Evolutionary conservation across 805 yeast species (phyloP), one percentile per base, ranked within the genome.

Genomic region (Pichia pseudocactophila): DNA sequence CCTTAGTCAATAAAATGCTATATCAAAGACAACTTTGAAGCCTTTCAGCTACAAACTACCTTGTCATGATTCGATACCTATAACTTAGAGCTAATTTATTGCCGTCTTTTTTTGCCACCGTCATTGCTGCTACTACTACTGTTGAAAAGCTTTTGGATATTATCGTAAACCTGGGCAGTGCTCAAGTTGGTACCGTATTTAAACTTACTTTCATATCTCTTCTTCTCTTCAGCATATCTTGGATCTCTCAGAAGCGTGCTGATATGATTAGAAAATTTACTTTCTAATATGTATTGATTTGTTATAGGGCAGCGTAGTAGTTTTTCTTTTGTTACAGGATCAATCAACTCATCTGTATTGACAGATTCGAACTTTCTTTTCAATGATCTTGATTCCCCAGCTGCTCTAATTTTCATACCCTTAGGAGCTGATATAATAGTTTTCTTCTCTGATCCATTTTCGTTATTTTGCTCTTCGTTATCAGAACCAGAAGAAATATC

Each of bases 301-400:
- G 96, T 84, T 33, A 84, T 66, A n/a, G 96, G 96, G 56, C 96
- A 86, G 48, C 67, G 71, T 33, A 88, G 71, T 37, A 64, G 50
- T 8, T 58, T 63, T 44, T 55, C 60, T 4, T 51, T 54, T 4
- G 50, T 43, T 8, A 17, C 20, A 9, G 51, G 34, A 33, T 49
- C 55, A 25, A 39, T 16, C 17, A n/a, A 38, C 18, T 15, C 22
- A 34, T 35, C 34, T 27, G 20, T 30, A 35, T 16, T 27, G 2
- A 22, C 31, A 8, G 42, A 46, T 13, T 43, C 44, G 47, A 26
- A 30, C 12, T 31, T 33, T 19, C 64, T 57, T 58, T 71, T 55
- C 49, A 69, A 11, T 22, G 46, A 54, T 53, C 95, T 63, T 1
- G 87, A 71, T 41, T 80, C 79, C 3, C 95, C 95, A 4, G 83